Evolutionary conservation across 805 yeast species (phyloP), one percentile per base, ranked within the genome.

Genomic region (Nakazawaea ambrosiae): DNA sequence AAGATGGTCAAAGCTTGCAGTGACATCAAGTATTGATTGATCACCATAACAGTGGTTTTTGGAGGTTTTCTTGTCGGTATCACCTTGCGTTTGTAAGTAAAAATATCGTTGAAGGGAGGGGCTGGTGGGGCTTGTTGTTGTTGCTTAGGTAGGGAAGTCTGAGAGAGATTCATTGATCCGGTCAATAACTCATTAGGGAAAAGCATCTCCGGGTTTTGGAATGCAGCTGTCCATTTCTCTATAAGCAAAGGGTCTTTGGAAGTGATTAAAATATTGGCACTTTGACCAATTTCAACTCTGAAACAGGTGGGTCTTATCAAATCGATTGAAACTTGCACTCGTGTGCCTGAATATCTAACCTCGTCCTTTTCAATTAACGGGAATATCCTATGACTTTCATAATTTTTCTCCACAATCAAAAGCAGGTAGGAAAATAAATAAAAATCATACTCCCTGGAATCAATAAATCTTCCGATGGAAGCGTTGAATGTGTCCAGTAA

Each of bases 221-320:
- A 43, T 2, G 56, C 62, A 20, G 47, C 40, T 2, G 44, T 43
- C 65, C 65, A 60, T 44, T 54, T 60, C 23, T 50, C 52, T 23
- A 53, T 28, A 2, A 54, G 25, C 20, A 3, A 22, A 5, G 11
- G 36, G 14, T 46, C 44, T 16, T 45, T 47, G 4, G 49, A 25
- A 14, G 37, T 30, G 9, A 42, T n/a, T 7, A 12, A 12, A 6
- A 17, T 8, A 6, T 16, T 22, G 7, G 20, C 27, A 6, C 26
- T 27, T 5, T 23, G 27, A 3, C 10, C 10, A 10, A 22, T 22
- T 7, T 22, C 10, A 10, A 22, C 24, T 8, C 10, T 22, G 24
- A 22, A 22, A 7, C 24, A 8, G 10, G 24, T 8, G 7, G 24
- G 10, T 8, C 10, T 8, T 10, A 22, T 8, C 7, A 22, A 7